Base-by-base conservation (phyloP, 352 stramenopile species). In the Phytophthora boehmeriae region DNA sequence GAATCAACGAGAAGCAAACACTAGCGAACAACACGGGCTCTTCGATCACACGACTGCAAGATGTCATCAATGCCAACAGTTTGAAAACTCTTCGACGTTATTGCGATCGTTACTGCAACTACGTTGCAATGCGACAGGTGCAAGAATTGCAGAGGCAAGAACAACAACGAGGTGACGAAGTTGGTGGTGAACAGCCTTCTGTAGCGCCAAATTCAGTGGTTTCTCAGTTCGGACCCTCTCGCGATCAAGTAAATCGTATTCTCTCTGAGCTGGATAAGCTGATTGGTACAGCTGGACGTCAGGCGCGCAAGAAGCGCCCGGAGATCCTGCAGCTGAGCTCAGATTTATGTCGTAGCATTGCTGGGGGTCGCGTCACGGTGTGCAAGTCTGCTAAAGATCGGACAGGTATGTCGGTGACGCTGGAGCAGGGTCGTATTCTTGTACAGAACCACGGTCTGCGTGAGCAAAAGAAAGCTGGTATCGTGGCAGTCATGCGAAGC, bases 311-410 rank as follows among this genome's bases (percentile, higher is more conserved):
- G 72, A 95, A 95, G 72, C 83, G 86, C 4, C 84, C 86, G 0
- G 86, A 95, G 71, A 95, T 95, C 44, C 48, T 95, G n/a, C 84
- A 93, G 59, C 57, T 95, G 55, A 90, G 78, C 59, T 93, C 86
- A 2, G 86, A 95, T 50, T 64, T 95, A 30, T 93, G 84, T 61
- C 84, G 86, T 8, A 56, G 72, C 28, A 77, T 99, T 30, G 80
- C 89, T 9, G 96, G 85, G 20, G 95, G 93, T 3, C 89, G 92
- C 38, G 83, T 97, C 42, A 97, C 97, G 0, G 98, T 98, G 68
- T 99, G 97, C 66, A 99, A 99, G 63, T 97, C 83, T 38, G 96
- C 96, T n/a, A 99, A 99, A 74, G 96, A 99, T 73, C 89, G 97
- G 39, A 99, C 97, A 34, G 95, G 93, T 5, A 99, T 99, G 97